phyloP scores from a whole-genome alignment of 306 rosid species.

The Lupinus albus region DNA sequence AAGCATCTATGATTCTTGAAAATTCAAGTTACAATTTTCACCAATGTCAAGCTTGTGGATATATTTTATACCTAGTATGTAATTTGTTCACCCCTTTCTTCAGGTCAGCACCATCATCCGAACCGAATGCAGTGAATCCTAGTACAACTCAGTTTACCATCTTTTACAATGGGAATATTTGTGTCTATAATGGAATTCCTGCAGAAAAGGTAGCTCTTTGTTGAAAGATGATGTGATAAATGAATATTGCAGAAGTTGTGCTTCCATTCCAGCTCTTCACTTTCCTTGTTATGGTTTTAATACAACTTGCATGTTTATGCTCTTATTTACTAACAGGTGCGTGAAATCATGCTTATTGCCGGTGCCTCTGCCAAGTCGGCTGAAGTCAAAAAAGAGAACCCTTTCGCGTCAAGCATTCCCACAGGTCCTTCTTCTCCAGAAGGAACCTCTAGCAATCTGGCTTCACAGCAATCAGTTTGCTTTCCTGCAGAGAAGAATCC shows the following conservation, averaged over 20 bases:
- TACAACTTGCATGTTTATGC: not conserved
- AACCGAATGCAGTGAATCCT: slow-evolving; percentile 26
- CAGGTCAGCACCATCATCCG: slow-evolving; percentile 51
- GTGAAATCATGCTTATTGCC: slow-evolving; percentile 58
- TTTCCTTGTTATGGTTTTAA: not conserved
- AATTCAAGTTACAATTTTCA: too few relatives aligned
- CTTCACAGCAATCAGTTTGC: slow-evolving; percentile 43
- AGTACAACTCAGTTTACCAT: slow-evolving; percentile 54
- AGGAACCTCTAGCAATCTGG: slow-evolving; percentile 46
- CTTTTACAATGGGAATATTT: slow-evolving; percentile 60
- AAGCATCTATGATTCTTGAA: not conserved
- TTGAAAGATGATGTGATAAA: not conserved
- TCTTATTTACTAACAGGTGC: slow-evolving; percentile 45
- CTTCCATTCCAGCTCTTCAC: slow-evolving; percentile 1
- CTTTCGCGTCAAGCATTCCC: slow-evolving; percentile 48
- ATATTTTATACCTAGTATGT: not conserved
- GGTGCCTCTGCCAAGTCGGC: slow-evolving; percentile 55
- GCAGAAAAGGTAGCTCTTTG: slow-evolving; percentile 56
- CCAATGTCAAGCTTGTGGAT: not conserved
- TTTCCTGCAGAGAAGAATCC: slow-evolving; percentile 59
- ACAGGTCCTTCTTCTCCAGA: slow-evolving; percentile 50
- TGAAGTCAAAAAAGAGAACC: slow-evolving; percentile 52
- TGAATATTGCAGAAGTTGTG: slow-evolving; percentile 15
- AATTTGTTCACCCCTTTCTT: slow-evolving; percentile 18
- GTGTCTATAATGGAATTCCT: slow-evolving; percentile 62